Base-by-base conservation (phyloP, 148 eudicot genomes). In the Nepenthes gracilis region DNA sequence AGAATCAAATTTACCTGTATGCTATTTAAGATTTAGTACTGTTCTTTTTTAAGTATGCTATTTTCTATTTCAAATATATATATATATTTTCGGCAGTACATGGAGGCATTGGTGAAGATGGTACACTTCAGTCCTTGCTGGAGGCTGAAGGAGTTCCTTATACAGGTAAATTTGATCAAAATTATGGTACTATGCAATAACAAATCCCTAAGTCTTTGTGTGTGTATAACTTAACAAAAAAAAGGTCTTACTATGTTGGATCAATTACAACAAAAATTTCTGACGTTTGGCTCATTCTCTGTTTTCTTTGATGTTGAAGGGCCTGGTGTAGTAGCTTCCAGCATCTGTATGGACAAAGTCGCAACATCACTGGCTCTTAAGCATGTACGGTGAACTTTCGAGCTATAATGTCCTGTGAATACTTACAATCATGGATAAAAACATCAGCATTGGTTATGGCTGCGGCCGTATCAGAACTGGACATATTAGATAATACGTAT, bases 91-190 rank as follows among this genome's bases (percentile, higher is more conserved):
- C 66, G 54, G 43, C 77, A 90, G 97, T 87, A 69, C 97, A 90
- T 78, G 97, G 97, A 74, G 91, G 95, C 63, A 87, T 87, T 70
- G 97, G 97, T 10, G 97, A 90, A 81, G 81, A 90, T 71, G 97
- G 97, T 52, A 85, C 97, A 36, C 87, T 90, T 35, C 97, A 90
- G 72, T 81, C 91, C 47, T 67, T 85, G 77, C 75, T 90, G 68
- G 85, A 82, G 71, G 85, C 81, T 8, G 89, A 78, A 66, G 80
- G 80, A 62, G 82, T 90, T 65, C 89, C 92, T 47, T 80, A 83
- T 64, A 84, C 95, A 51, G 97, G 97, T 90, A 76, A 23, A 15
- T 61, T 37, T 11, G 13, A 23, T 33, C 32, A 50, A 36, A 35
- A 12, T 52, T 23, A 12, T 1, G 32, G 55, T 52, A 52, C n/a